phyloP scores from a whole-genome alignment of 345 rosid genomes.

The Noccaea bulbosa region DNA sequence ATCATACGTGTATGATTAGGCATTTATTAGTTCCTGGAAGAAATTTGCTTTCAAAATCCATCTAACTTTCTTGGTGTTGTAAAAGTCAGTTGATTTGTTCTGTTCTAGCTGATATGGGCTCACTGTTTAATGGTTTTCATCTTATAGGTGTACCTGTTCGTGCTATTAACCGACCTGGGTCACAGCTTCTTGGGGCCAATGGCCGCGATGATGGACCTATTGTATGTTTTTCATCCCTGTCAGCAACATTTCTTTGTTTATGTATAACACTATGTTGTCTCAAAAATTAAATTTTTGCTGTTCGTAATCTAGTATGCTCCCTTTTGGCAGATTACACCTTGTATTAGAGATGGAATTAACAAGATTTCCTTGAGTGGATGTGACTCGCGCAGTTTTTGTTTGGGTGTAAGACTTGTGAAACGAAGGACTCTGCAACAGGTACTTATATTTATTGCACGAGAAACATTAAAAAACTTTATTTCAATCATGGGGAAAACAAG shows the following conservation, averaged over 20 bases:
- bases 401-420: conserved; percentile 87
- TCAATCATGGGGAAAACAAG: background rate
- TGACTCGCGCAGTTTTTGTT: conserved; percentile 86
- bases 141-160: conserved; percentile 67
- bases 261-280: conserved; percentile 9
- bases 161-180: conserved; percentile 86
- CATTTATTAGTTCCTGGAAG: conserved; percentile 7
- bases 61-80: background rate
- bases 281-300: background rate
- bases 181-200: conserved; percentile 84
- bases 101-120: conserved; percentile 21
- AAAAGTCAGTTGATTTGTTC: background rate
- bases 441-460: conserved; percentile 16
- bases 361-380: conserved; percentile 77
- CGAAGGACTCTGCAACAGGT: conserved; percentile 86
- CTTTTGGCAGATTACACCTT: conserved; percentile 68
- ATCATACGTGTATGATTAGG: conserved; percentile 1
- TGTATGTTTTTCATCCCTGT: conserved; percentile 55
- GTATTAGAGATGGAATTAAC: conserved; percentile 75
- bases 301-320: background rate
- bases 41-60: background rate
- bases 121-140: conserved; percentile 18
- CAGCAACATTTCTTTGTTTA: conserved; percentile 7
- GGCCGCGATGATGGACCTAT: conserved; percentile 99
- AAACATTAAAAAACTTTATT: conserved; percentile 2